phyloP scores from a whole-genome alignment of 2,329 filamentous ascomycete genomes.

The Alternaria gaisen region DNA sequence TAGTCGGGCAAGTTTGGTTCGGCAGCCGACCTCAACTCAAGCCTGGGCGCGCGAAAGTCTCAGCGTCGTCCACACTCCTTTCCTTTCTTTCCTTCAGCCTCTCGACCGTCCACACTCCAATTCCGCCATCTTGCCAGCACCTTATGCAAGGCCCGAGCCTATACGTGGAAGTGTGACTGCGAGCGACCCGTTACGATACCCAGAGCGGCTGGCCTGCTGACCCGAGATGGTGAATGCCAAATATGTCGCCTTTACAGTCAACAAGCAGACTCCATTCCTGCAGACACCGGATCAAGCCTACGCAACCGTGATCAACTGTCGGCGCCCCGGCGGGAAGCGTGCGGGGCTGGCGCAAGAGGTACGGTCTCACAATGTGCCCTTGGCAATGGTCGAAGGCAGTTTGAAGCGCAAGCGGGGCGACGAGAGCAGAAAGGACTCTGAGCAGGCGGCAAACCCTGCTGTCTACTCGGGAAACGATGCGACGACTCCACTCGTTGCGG shows the following conservation, averaged over 20 bases:
- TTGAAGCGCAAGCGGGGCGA: conserved; percentile 39
- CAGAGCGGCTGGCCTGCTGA: conserved; percentile 47
- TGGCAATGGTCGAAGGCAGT: conserved; percentile 39
- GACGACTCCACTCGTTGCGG: conserved; percentile 14
- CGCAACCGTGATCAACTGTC: conserved; percentile 48
- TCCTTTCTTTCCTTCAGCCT: conserved; percentile 31
- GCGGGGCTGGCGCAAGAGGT: conserved; percentile 35
- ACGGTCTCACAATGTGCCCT: conserved; percentile 41
- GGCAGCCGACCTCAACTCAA: conserved; percentile 32
- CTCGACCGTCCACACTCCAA: conserved; percentile 20
- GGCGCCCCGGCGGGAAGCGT: conserved; percentile 41
- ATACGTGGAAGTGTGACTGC: conserved; percentile 23
- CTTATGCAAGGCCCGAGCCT: conserved; percentile 23
- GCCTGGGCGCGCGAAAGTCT: conserved; percentile 37
- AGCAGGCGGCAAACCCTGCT: conserved; percentile 8
- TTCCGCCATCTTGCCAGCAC: conserved; percentile 10
- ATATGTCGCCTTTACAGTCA: conserved; percentile 51
- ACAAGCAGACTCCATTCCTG: conserved; percentile 45
- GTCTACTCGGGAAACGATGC: conserved; percentile 13
- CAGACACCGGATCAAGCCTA: conserved; percentile 41
- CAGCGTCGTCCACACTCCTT: conserved; percentile 37
- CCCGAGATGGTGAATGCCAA: conserved; percentile 51
- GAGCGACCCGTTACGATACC: conserved; percentile 26
- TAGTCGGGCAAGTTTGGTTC: conserved; percentile 38
- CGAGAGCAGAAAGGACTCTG: conserved; percentile 16